Evolutionary conservation across 176 grass and related monocot genomes (phyloP).

Genomic region (Carex scoparia): DNA sequence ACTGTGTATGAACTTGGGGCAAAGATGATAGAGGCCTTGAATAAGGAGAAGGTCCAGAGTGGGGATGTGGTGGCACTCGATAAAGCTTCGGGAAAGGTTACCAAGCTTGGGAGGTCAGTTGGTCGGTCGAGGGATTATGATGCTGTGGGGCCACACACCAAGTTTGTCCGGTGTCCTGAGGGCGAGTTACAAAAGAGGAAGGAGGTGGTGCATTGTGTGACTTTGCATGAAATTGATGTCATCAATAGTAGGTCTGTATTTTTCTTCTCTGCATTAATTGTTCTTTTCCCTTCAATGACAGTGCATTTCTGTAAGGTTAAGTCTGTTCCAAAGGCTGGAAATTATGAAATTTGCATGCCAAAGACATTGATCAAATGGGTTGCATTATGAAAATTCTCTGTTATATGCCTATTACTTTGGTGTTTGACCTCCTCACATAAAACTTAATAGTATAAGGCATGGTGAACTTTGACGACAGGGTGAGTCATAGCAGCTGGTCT

Average conservation of each 20-base stretch:
- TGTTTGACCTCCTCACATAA: not conserved
- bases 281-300: not conserved
- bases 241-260: slow-evolving; percentile 83
- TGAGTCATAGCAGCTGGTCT: not conserved
- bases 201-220: slow-evolving; percentile 95
- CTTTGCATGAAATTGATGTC: slow-evolving; percentile 95
- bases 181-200: slow-evolving; percentile 95
- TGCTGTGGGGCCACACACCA: slow-evolving; percentile 72
- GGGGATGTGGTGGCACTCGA: slow-evolving; percentile 87
- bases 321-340: not conserved
- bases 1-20: slow-evolving; percentile 89
- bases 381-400: not conserved
- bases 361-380: not conserved
- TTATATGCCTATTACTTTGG: not conserved
- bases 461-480: not conserved
- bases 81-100: slow-evolving; percentile 76
- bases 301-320: not conserved
- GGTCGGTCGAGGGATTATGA: slow-evolving; percentile 81
- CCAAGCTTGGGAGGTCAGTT: slow-evolving; percentile 84
- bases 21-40: slow-evolving; percentile 97
- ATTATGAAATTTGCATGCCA: not conserved
- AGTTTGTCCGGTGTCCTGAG: slow-evolving; percentile 87
- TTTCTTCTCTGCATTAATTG: not conserved
- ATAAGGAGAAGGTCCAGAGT: slow-evolving; percentile 93
- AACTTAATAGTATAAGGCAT: not conserved